Base-by-base conservation (phyloP, 139 green algal species). In the Chlorella sp. region DNA sequence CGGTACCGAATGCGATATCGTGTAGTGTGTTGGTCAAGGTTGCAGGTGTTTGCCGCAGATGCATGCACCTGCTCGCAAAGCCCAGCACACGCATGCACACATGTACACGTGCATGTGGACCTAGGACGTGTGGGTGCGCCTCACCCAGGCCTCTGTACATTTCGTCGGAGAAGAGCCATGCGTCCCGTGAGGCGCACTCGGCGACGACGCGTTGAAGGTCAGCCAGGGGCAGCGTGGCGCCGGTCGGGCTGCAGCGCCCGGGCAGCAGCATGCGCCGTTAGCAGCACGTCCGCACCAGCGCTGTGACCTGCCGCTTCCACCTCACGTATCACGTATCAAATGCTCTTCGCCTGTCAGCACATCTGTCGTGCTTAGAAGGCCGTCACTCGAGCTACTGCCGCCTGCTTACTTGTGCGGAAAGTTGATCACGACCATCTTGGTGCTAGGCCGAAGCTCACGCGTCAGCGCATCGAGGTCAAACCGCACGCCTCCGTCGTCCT, bases 331-430 rank as follows among this genome's bases (percentile, higher is more conserved):
- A n/a, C n/a, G n/a, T n/a, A n/a, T n/a, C n/a, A n/a, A n/a, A n/a
- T n/a, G n/a, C n/a, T n/a, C n/a, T n/a, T n/a, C n/a, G n/a, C n/a
- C n/a, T n/a, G n/a, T n/a, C 62, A 49, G 26, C 29, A 49, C 30
- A 23, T 42, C 29, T 22, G 17, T 70, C 64, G 2, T 55, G 20
- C 3, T 67, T 27, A 14, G 20, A 24, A 36, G 61, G 22, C 4
- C 3, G 35, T 4, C 5, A 32, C 22, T 27, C 27, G 27, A 36
- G 22, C 26, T 35, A 27, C 29, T 26, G 14, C 3, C 61, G 22
- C 14, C 31, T 74, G 59, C 71, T 70, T n/a, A 77, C 72, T 96
- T 96, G 88, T 96, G 91, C 2, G 89, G 89, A 49, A 91, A 93
- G 85, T 96, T 96, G 35, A 93, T 81, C 1, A 93, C 82, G 1